Base-by-base conservation (phyloP, 2,329 filamentous ascomycete genomes). In the Cercospora canescens region DNA sequence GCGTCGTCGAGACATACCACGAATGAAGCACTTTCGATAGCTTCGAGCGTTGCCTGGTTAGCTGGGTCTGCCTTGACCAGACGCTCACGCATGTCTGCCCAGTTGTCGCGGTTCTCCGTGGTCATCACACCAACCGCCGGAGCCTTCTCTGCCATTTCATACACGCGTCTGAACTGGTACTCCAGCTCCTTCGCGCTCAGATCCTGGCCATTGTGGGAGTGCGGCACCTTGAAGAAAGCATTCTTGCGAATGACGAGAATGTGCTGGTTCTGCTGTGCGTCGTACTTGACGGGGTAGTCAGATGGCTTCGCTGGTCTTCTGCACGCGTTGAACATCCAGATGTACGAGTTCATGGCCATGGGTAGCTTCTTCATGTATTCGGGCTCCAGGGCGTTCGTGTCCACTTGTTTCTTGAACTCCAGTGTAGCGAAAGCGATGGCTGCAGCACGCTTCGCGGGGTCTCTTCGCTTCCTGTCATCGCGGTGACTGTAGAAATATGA, bases 401-500 rank as follows among this genome's bases (percentile, higher is more conserved):
- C 94, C 21, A 98, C 94, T 82, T 93, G 88, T 80, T 90, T 91
- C 87, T 97, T 97, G 86, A 99, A 99, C 77, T 96, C 93, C 41
- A 99, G 86, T 1, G 88, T 90, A 7, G 92, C 90, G 1, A 91
- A 93, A 1, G 92, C 89, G 71, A 99, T 91, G 70, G 94, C 94
- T 4, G 95, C 95, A 3, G 95, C 95, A 70, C 95, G 91, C 86
- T 96, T 96, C 69, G 91, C 90, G 0, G 95, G 95, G 79, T 97
- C 88, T 69, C 93, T 89, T 71, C 94, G 88, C 77, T 89, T 87
- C 73, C 92, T 89, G 81, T 99, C 96, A 80, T 99, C 95, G 72
- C 93, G 89, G 83, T 98, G 94, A 63, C 94, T 97, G 84, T 99
- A 99, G 84, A 99, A 99, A 87, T 99, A 99, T 81, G 93, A 97